These are phyloP conservation scores for Trichophyton simii DNA, from an alignment of 2,329 filamentous ascomycete genomes.

Conservation along the genomic window DNA sequence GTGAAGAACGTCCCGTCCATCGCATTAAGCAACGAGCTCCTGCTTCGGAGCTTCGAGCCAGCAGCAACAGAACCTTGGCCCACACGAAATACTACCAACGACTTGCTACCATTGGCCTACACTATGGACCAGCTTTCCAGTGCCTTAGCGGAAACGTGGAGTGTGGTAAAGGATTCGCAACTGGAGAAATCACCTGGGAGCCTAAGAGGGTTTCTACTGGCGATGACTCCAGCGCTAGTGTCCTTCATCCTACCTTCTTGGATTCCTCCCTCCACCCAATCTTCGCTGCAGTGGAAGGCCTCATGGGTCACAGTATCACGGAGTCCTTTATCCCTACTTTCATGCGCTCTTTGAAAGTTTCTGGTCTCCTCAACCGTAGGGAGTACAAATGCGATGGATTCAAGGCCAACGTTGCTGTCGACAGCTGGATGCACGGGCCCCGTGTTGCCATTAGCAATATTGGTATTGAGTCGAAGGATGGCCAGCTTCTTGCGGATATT, in stretches of 20 bases:
- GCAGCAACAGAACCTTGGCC: slow-evolving; percentile 11
- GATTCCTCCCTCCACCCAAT: slow-evolving; percentile 16
- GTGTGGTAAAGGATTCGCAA: slow-evolving; percentile 15
- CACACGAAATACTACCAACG: slow-evolving; percentile 13
- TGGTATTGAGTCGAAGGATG: slow-evolving; percentile 10
- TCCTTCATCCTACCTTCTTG: slow-evolving; percentile 16
- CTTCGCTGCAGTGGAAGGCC: slow-evolving; percentile 15
- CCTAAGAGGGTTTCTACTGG: slow-evolving; percentile 6
- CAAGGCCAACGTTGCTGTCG: slow-evolving; percentile 10
- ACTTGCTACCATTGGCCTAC: slow-evolving; percentile 13
- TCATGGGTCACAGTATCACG: slow-evolving; percentile 12
- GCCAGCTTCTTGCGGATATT: slow-evolving; percentile 13
- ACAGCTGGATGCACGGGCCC: slow-evolving; percentile 13
- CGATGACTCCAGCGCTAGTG: slow-evolving; percentile 9
- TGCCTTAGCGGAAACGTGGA: slow-evolving; percentile 15
- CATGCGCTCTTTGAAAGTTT: slow-evolving; percentile 14
- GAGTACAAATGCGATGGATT: slow-evolving; percentile 10
- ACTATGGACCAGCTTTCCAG: slow-evolving; percentile 16
- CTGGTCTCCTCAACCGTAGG: slow-evolving; percentile 10
- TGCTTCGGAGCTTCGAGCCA: slow-evolving; percentile 11
- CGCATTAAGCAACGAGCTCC: slow-evolving; percentile 5
- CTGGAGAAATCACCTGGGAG: slow-evolving; percentile 14
- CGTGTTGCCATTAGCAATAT: slow-evolving; percentile 16
- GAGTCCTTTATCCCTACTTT: slow-evolving; percentile 17
- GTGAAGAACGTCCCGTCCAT: slow-evolving; percentile 10